Evolutionary conservation across 805 yeast species (phyloP).

Genomic region (Ogataea kodamae): DNA sequence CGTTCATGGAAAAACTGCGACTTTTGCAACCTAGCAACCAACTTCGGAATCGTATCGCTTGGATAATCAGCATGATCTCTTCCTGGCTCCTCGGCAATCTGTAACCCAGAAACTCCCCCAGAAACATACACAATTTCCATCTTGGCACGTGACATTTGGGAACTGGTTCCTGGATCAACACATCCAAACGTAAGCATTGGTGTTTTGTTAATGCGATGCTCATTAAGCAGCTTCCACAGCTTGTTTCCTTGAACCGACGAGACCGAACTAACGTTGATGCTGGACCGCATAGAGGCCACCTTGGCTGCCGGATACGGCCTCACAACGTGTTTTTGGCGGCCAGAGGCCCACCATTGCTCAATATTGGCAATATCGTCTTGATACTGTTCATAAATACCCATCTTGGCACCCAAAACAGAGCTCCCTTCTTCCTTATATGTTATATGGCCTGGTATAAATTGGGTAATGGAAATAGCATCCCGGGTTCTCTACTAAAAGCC

Average conservation of each 20-base stretch:
- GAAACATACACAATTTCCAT: conserved; percentile 54
- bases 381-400: conserved; percentile 6
- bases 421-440: conserved; percentile 2
- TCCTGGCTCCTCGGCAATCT: conserved; percentile 59
- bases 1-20: conserved; percentile 58
- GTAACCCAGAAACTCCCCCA: conserved; percentile 60
- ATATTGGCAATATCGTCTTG: conserved; percentile 27
- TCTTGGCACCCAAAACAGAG: neutral
- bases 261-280: conserved; percentile 38
- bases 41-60: conserved; percentile 66
- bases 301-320: conserved; percentile 52
- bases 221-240: conserved; percentile 42
- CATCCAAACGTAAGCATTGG: conserved; percentile 61
- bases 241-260: conserved; percentile 55
- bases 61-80: conserved; percentile 72
- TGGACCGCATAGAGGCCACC: conserved; percentile 53
- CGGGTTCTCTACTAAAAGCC: no score
- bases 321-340: conserved; percentile 43
- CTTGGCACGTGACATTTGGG: conserved; percentile 48
- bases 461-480: no score
- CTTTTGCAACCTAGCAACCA: conserved; percentile 55
- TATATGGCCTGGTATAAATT: no score
- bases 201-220: conserved; percentile 36
- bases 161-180: conserved; percentile 60
- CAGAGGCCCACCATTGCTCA: conserved; percentile 47